Base-by-base conservation (phyloP, 108 stramenopile genomes). In the Schizochytrium sp. region DNA sequence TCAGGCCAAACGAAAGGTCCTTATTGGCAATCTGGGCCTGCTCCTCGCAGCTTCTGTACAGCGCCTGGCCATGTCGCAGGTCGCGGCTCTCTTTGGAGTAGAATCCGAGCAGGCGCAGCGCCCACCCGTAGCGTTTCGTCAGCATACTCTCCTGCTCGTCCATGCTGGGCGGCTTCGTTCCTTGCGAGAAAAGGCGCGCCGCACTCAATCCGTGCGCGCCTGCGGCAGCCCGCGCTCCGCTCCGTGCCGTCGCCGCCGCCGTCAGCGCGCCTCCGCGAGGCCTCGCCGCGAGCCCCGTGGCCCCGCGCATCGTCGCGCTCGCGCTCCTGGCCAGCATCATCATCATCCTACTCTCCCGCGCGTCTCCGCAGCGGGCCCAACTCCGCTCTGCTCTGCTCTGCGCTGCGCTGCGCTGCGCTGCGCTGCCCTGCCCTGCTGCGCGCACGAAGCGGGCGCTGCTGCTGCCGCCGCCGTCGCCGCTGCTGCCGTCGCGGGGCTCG, bases 21-120 rank as follows among this genome's bases (percentile, higher is more conserved):
- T 63, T 69, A 28, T 29, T 44, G 28, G 44, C 60, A 0, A 45
- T 88, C 45, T 34, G 44, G 6, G 60, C 60, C 63, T 88, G 88
- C 88, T 63, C 60, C 21, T 60, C 88, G 88, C 88, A 88, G 60
- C 58, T 59, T 12, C 88, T 34, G 44, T 55, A 88, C 48, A 88
- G 43, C 19, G 25, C 60, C 34, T 63, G 34, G 60, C 60, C 88
- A 4, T n/a, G 44, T 60, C 60, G 60, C 43, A 59, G 16, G 28
- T 60, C 60, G 5, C 44, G 47, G 21, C n/a, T 23, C 58, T 88
- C 88, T 16, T 60, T 45, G 5, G 48, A 25, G 60, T 69, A 88
- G 88, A 48, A 88, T 5, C 88, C 88, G 21, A 88, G 58, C 59
- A 60, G 58, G 1, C 43, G 29, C 28, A 88, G 87, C 23, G 60